These are phyloP conservation scores for Suillus sp. DNA, from an alignment of 768 basidiomycete species.

Conservation along the genomic window DNA sequence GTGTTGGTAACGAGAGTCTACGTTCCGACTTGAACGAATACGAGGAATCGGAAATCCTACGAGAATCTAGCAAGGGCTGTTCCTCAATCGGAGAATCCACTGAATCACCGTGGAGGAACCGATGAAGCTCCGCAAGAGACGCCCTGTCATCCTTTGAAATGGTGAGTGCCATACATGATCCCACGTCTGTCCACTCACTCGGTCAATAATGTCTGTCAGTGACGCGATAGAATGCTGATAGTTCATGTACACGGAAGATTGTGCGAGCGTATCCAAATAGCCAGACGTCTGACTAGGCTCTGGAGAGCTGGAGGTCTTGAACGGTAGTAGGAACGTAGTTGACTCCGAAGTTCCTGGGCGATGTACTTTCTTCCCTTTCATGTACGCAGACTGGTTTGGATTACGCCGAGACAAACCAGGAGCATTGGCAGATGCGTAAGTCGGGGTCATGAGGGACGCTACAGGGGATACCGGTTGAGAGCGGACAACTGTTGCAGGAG, in stretches of 20 bases:
- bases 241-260: constrained; percentile 66
- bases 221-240: constrained; percentile 83
- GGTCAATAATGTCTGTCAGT: constrained; percentile 76
- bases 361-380: constrained; percentile 42
- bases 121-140: constrained; percentile 74
- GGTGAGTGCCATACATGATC: constrained; percentile 10
- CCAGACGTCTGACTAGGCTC: constrained; percentile 17
- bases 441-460: constrained; percentile 17
- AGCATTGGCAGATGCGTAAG: constrained; percentile 23
- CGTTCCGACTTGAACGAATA: constrained; percentile 58
- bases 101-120: constrained; percentile 52
- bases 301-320: constrained; percentile 17
- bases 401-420: constrained; percentile 37
- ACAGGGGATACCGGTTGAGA: constrained; percentile 29
- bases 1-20: constrained; percentile 68
- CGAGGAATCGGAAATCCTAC: constrained; percentile 35
- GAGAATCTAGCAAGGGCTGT: constrained; percentile 20
- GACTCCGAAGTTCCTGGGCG: constrained; percentile 72
- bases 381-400: constrained; percentile 53
- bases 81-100: constrained; percentile 27
- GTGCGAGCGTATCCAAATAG: constrained; percentile 26
- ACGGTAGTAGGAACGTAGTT: constrained; percentile 49
- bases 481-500: constrained; percentile 37
- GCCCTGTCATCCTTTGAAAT: constrained; percentile 66
- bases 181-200: constrained; percentile 48